Evolutionary conservation across 2,329 filamentous ascomycete species (phyloP), one percentile per base, ranked within the genome.

Genomic region (Calonectria fujianensis): DNA sequence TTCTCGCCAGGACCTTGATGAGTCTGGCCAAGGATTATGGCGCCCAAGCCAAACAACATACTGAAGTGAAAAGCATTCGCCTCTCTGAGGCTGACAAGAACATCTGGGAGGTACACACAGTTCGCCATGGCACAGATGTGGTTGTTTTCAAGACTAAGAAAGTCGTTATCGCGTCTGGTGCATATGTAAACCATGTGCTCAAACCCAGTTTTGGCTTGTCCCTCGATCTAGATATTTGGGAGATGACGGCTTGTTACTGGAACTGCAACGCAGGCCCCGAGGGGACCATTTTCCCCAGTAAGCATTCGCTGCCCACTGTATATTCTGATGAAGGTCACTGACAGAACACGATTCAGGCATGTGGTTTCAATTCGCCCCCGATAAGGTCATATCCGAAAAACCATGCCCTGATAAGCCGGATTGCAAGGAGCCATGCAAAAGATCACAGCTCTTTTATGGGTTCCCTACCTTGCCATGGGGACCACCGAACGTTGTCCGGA

Each of bases 221-320:
- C 16, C 74, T 75, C 16, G 61, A 73, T 31, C 61, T 75, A 2
- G 41, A 73, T 16, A 73, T 65, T 48, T 65, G 70, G 74, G 57
- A 75, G 52, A 75, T 75, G 54, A 71, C 73, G 14, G 57, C 57
- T 14, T 66, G 52, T 20, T 75, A 75, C 35, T 73, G 70, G 31
- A 70, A 67, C 50, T n/a, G 32, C 31, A 65, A 70, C 37, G 24
- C 48, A 11, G 59, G 52, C 6, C 65, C 69, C 29, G 45, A 57
- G 16, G 70, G 74, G 3, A 75, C 74, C 18, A 39, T 72, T 29
- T 74, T 74, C 61, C 73, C 73, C 13, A 74, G 73, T 74, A 69
- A 13, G 69, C 54, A 2, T 31, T 32, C 7, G 18, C 39, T 31
- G 0, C 7, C 7, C 31, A 13, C 5, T 10, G 45, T n/a, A 10